Conservation (phyloP, 345 rosid genomes). For the Bruguiera gymnorhiza region DNA sequence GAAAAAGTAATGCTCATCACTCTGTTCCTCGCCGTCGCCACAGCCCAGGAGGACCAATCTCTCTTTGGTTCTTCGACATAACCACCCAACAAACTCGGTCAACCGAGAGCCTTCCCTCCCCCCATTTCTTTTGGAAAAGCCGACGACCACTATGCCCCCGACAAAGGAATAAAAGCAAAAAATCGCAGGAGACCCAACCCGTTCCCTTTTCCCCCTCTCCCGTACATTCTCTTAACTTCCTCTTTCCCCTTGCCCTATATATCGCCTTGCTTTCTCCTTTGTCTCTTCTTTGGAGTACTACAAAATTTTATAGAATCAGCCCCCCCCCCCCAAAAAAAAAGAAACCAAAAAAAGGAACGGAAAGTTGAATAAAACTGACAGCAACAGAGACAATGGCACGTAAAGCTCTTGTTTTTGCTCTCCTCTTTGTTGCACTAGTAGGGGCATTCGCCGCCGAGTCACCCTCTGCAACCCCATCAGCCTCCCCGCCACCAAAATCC, state of each 20-base stretch:
- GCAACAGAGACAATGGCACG: slow-evolving; percentile 23
- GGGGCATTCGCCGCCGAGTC: slow-evolving; percentile 26
- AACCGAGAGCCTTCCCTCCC: not conserved
- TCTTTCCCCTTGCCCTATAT: not conserved
- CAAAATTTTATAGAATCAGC: not conserved
- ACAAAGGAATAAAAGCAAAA: not conserved
- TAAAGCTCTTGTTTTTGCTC: slow-evolving; percentile 24
- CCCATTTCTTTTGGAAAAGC: not conserved
- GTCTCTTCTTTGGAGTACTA: slow-evolving; percentile 7
- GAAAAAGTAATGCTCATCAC: too few species aligned
- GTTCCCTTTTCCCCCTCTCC: not conserved
- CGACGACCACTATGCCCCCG: not conserved
- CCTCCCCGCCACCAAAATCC: slow-evolving; percentile 2
- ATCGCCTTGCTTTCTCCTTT: not conserved
- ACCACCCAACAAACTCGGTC: slow-evolving; percentile 19
- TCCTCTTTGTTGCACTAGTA: slow-evolving; percentile 21
- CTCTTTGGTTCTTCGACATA: not conserved
- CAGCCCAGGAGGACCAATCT: too few species aligned
- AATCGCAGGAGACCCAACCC: not conserved
- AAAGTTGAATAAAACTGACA: not conserved
- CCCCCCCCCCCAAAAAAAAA: too few species aligned
- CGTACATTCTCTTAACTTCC: slow-evolving; percentile 13
- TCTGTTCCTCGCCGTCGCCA: too few species aligned
- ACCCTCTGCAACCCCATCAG: slow-evolving; percentile 11
- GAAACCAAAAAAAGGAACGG: not conserved